Conservation (phyloP, 179 eudicot species). For the Spinacia oleracea region DNA sequence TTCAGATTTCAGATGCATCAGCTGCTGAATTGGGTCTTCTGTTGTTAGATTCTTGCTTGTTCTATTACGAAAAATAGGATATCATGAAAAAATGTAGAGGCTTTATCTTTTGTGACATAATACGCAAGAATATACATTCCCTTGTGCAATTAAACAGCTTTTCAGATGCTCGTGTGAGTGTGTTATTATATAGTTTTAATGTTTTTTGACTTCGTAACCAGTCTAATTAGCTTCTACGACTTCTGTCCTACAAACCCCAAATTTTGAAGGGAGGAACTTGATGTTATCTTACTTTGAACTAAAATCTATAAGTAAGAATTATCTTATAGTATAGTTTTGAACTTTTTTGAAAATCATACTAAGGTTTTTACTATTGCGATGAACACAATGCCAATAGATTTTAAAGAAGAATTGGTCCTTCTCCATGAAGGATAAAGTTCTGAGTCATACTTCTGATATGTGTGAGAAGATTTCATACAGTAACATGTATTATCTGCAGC, state of each 20-base stretch:
- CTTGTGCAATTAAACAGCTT: neutral
- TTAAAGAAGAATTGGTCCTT: neutral
- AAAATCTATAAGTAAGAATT: neutral
- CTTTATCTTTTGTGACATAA: neutral
- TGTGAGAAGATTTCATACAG: neutral
- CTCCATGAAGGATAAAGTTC: slow-evolving; percentile 1
- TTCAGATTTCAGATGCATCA: neutral
- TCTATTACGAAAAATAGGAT: neutral
- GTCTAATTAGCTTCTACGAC: neutral
- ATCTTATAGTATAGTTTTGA: too few relatives aligned
- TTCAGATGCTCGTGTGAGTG: neutral
- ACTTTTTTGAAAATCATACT: neutral
- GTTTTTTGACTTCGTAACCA: too few relatives aligned
- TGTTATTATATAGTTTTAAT: neutral
- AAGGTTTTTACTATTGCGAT: neutral
- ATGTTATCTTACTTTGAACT: too few relatives aligned
- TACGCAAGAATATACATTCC: neutral
- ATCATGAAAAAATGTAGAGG: too few relatives aligned
- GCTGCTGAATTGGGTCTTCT: neutral
- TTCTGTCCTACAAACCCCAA: neutral
- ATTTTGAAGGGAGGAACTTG: too few relatives aligned
- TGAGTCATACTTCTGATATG: neutral
- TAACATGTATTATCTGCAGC: slow-evolving; percentile 46
- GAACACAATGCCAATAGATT: neutral
- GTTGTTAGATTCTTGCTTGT: neutral